These are phyloP conservation scores for Tetrapisispora arboricola DNA, from an alignment of 805 yeast genomes.

Conservation along the genomic window DNA sequence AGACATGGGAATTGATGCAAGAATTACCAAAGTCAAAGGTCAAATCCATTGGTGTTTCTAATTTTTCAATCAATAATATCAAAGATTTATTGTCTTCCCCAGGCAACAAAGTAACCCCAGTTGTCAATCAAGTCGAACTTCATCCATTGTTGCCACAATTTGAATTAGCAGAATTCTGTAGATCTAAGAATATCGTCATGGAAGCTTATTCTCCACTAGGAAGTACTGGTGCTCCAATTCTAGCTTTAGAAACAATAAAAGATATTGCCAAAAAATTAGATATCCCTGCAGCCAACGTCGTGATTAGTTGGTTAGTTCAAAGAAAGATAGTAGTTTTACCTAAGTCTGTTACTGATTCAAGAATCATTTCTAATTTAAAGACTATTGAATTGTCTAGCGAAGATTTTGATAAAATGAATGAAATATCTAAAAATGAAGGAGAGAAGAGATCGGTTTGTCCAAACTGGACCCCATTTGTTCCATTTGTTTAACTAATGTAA, in stretches of 20 bases:
- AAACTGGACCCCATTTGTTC: conserved; percentile 25
- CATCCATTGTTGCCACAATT: conserved; percentile 65
- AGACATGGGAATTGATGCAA: conserved; percentile 60
- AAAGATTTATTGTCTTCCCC: conserved; percentile 40
- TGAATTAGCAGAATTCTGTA: conserved; percentile 44
- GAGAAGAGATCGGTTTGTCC: conserved; percentile 25
- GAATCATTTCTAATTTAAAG: conserved; percentile 33
- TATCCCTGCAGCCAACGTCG: conserved; percentile 39
- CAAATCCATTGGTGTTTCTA: conserved; percentile 69
- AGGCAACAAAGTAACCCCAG: conserved; percentile 49
- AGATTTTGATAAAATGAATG: conserved; percentile 27
- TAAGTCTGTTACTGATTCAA: conserved; percentile 36
- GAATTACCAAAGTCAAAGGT: conserved; percentile 41
- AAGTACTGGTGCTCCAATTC: conserved; percentile 43
- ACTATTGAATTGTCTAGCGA: conserved; percentile 28
- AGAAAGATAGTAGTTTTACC: conserved; percentile 48
- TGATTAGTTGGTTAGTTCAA: conserved; percentile 49
- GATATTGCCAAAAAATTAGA: conserved; percentile 35
- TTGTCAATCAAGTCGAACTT: conserved; percentile 63
- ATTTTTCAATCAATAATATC: conserved; percentile 47
- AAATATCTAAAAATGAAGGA: conserved; percentile 21
- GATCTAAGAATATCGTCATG: conserved; percentile 41
- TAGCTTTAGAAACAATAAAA: conserved; percentile 34
- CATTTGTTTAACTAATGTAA: conserved; percentile 2
- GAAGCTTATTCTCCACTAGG: conserved; percentile 80